These are phyloP conservation scores for Xylaria longipes DNA, from an alignment of 495 filamentous ascomycete genomes.

Conservation along the genomic window DNA sequence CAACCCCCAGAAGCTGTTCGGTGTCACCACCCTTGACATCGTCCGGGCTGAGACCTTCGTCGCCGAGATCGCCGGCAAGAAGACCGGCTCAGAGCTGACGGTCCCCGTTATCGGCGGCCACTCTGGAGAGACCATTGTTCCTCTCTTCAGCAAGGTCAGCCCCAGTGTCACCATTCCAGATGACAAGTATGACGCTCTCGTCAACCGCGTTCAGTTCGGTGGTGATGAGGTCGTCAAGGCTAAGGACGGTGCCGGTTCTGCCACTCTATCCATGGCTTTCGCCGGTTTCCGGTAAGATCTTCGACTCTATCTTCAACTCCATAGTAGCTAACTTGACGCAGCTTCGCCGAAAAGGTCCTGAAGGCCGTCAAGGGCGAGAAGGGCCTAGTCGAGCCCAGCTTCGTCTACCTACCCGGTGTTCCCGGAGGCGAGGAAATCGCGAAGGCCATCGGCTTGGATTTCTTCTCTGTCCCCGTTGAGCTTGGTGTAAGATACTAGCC, in stretches of 20 bases:
- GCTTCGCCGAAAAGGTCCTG: constrained; percentile 91
- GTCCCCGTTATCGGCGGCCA: constrained; percentile 97
- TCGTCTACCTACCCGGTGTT: constrained; percentile 90
- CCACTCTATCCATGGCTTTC: constrained; percentile 97
- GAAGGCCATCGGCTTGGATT: constrained; percentile 84
- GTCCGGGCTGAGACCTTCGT: constrained; percentile 98
- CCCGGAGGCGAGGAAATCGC: constrained; percentile 82
- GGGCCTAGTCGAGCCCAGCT: constrained; percentile 92
- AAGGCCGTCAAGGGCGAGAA: constrained; percentile 87
- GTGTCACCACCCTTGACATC: constrained; percentile 97
- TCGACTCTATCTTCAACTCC: neutral
- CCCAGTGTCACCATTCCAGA: constrained; percentile 79
- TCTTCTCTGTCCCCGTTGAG: constrained; percentile 94
- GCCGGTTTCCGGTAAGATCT: constrained; percentile 81
- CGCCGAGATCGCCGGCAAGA: constrained; percentile 79
- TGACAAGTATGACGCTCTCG: constrained; percentile 83
- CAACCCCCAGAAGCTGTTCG: constrained; percentile 91
- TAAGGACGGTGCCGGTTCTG: constrained; percentile 94
- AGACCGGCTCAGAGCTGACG: constrained; percentile 77
- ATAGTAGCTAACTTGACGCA: constrained; percentile 42
- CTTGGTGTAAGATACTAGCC: constrained; percentile 75
- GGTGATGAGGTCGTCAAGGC: constrained; percentile 98
- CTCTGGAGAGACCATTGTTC: constrained; percentile 97
- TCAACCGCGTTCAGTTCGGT: constrained; percentile 96
- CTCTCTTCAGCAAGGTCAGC: constrained; percentile 89